Evolutionary conservation across 208 protist species (phyloP), one percentile per base, ranked within the genome.

Genomic region (Willaertia magna): DNA sequence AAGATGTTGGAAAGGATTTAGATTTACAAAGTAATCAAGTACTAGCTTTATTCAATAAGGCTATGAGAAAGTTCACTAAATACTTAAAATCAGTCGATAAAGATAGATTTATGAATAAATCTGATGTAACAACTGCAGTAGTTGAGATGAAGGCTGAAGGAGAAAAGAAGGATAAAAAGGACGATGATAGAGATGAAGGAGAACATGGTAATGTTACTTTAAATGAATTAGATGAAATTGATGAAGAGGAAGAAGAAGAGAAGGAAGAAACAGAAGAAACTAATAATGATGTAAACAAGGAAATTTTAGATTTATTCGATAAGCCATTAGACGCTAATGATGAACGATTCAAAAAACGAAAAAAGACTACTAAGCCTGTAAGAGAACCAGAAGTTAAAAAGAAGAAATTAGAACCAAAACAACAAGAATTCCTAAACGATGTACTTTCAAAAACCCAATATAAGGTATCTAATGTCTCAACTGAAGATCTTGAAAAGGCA

Each of bases 1-100:
- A 76, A 46, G 34, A 82, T 9, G 18, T 88, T 30, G 47, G 34
- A 61, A 87, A 87, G 86, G 83, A 88, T 3, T n/a, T 88, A 40
- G 47, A 76, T 52, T 61, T 88, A 14, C 76, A 51, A 34, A 74
- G 46, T 43, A 84, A 79, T 75, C 85, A 87, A 82, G 20, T 87
- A 18, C 61, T 87, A 22, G 85, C 85, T 3, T n/a, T 87, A 4
- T 87, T 87, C 34, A 82, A 82, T 26, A 87, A 87, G 39, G 11
- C 9, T 18, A 67, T 85, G 40, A 26, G 83, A 46, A 78, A 79
- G 46, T 59, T 74, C 44, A 22, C 43, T 26, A 85, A 79, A 42
- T 59, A 74, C 26, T 85, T 85, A 4, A 61, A 79, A n/a, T 11
- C 34, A 4, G 43, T 83, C 4, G 43, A 49, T 12, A 83, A 83